A percentile compares a stretch with the other conserved stretches of the same genome.
Conservation (phyloP, 2,329 filamentous ascomycete species). For the Neonectria magnoliae region DNA sequence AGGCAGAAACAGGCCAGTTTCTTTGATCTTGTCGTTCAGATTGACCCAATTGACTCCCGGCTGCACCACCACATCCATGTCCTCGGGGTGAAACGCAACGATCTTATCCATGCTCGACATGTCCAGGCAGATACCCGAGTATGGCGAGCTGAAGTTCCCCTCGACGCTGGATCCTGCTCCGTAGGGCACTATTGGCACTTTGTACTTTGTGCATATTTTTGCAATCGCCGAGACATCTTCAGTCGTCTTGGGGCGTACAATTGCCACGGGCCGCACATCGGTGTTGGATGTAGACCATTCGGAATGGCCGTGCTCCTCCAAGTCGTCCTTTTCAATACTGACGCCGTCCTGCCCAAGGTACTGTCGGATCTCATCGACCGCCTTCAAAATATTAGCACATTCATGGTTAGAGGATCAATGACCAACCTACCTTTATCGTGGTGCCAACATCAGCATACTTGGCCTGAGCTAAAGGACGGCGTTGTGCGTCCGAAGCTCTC, state of each 20-base stretch:
- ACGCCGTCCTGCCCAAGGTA: slow-evolving; percentile 7
- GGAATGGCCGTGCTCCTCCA: slow-evolving; percentile 14
- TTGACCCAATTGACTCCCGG: slow-evolving; percentile 82
- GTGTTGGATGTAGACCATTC: slow-evolving; percentile 23
- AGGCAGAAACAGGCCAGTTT: slow-evolving; percentile 82
- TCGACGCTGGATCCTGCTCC: slow-evolving; percentile 78
- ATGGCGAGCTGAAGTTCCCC: slow-evolving; percentile 78
- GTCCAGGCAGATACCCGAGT: slow-evolving; percentile 80
- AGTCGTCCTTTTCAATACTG: slow-evolving; percentile 19
- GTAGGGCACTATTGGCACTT: slow-evolving; percentile 52
- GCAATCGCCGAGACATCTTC: slow-evolving; percentile 79
- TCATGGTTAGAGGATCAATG: neutral
- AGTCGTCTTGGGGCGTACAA: slow-evolving; percentile 77
- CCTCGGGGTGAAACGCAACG: slow-evolving; percentile 72
- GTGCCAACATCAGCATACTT: neutral
- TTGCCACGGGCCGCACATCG: slow-evolving; percentile 5
- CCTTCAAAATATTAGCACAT: neutral
- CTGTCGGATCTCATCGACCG: neutral
- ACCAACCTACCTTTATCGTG: neutral
- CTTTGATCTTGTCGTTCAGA: slow-evolving; percentile 75
- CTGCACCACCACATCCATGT: slow-evolving; percentile 74
- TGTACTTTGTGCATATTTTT: slow-evolving; percentile 62
- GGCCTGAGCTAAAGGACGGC: neutral
- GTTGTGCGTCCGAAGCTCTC: neutral
- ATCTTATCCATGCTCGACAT: slow-evolving; percentile 80